Evolutionary conservation across 768 basidiomycete species (phyloP).

Genomic region (Rhodotorula kratochvilovae): DNA sequence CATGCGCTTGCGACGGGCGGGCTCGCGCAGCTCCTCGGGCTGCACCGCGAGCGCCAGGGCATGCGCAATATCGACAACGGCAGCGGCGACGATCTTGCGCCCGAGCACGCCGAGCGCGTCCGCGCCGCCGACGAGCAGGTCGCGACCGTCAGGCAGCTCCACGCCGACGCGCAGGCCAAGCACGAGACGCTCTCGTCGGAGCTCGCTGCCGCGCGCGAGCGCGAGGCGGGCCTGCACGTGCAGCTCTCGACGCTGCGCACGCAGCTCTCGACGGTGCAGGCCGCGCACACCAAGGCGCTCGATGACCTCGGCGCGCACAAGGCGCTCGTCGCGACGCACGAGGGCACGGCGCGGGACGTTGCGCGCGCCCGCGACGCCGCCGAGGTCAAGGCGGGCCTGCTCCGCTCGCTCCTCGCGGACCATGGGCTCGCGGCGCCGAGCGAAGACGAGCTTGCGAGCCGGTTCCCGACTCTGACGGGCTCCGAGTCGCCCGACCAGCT

Average conservation of each 20-base stretch:
- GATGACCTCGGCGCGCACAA: constrained; percentile 66
- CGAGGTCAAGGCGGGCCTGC: constrained; percentile 67
- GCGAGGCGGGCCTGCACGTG: constrained; percentile 54
- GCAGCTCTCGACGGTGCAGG: constrained; percentile 74
- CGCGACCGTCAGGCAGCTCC: constrained; percentile 22
- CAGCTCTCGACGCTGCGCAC: constrained; percentile 73
- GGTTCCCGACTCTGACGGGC: constrained; percentile 42
- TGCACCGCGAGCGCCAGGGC: constrained; percentile 2
- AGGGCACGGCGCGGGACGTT: constrained; percentile 62
- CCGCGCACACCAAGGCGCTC: constrained; percentile 64
- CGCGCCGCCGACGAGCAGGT: constrained; percentile 38
- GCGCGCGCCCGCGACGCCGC: constrained; percentile 64
- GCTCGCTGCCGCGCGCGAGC: constrained; percentile 24
- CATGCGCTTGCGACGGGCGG: constrained; percentile 33
- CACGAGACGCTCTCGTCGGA: constrained; percentile 23
- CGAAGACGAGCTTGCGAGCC: constrained; percentile 58
- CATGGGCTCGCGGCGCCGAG: constrained; percentile 69
- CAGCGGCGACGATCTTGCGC: not conserved
- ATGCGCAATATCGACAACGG: not conserved
- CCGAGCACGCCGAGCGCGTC: constrained; percentile 4
- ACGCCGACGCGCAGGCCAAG: constrained; percentile 24
- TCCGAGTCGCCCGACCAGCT: constrained; percentile 45
- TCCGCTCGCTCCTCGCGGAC: constrained; percentile 82
- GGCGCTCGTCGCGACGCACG: constrained; percentile 65
- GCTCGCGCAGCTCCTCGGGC: constrained; percentile 30